These are phyloP conservation scores for Candida alai DNA, from an alignment of 805 yeast species.

Conservation along the genomic window DNA sequence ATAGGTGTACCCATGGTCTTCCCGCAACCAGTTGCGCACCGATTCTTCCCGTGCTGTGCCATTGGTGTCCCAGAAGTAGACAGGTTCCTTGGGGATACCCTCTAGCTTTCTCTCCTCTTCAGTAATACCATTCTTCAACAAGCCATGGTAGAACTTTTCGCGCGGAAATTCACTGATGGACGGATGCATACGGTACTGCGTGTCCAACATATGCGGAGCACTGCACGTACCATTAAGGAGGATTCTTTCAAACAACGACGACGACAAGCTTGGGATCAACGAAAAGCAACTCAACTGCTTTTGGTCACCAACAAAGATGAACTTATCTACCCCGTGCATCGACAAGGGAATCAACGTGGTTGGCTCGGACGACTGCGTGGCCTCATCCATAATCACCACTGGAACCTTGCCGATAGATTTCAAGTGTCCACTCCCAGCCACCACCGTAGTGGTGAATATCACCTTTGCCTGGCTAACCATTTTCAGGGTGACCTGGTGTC, in stretches of 20 bases:
- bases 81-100: conserved; percentile 47
- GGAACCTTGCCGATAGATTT: conserved; percentile 54
- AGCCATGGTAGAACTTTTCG: conserved; percentile 45
- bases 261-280: conserved; percentile 60
- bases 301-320: conserved; percentile 74
- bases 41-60: conserved; percentile 45
- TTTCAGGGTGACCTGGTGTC: conserved; percentile 43
- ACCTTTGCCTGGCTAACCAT: conserved; percentile 63
- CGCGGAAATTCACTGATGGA: conserved; percentile 57
- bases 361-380: conserved; percentile 75
- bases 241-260: conserved; percentile 67
- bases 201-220: conserved; percentile 64
- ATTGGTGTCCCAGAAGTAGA: conserved; percentile 58
- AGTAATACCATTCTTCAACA: conserved; percentile 56
- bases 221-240: conserved; percentile 56
- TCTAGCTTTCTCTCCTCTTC: conserved; percentile 45
- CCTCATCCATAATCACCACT: conserved; percentile 74
- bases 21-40: conserved; percentile 45
- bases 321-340: conserved; percentile 61
- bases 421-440: conserved; percentile 64
- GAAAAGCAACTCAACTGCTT: conserved; percentile 71
- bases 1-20: conserved; percentile 55
- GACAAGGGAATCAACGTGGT: conserved; percentile 67
- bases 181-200: conserved; percentile 70
- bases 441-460: conserved; percentile 68